phyloP scores from a whole-genome alignment of 768 basidiomycete species.

The Podaxis sp. region DNA sequence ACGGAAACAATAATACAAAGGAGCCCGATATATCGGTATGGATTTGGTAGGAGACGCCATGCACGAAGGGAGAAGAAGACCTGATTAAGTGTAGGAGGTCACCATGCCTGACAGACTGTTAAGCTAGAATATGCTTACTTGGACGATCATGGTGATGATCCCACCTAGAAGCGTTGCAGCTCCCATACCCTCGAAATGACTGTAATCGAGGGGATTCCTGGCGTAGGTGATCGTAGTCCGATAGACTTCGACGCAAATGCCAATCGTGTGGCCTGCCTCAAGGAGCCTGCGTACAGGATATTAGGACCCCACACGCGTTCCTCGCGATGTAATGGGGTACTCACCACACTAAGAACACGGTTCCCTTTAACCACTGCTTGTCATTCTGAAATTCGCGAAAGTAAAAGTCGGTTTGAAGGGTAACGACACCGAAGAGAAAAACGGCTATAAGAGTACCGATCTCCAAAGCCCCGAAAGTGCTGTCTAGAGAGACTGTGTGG shows the following conservation, averaged over 20 bases:
- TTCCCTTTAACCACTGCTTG: neutral
- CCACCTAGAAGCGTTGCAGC: conserved; percentile 13
- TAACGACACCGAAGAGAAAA: conserved; percentile 19
- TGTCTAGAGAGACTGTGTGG: neutral
- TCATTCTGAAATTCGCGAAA: conserved; percentile 15
- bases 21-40: conserved; percentile 25
- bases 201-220: neutral
- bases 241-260: conserved; percentile 16
- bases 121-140: neutral
- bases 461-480: conserved; percentile 19
- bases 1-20: conserved; percentile 24
- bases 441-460: conserved; percentile 18
- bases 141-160: conserved; percentile 15
- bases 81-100: conserved; percentile 16
- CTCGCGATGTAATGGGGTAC: neutral
- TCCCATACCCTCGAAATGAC: conserved; percentile 9
- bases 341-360: neutral
- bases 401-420: conserved; percentile 17
- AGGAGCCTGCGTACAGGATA: conserved; percentile 8
- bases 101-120: neutral
- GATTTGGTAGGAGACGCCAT: conserved; percentile 25
- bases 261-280: conserved; percentile 14
- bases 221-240: conserved; percentile 3
- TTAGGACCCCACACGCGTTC: neutral
- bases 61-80: conserved; percentile 32